Percentiles rank a stretch among this genome's conserved stretches.
Evolutionary conservation across 371 early-diverging fungal species (phyloP).

Genomic region (Lichtheimia ornata): DNA sequence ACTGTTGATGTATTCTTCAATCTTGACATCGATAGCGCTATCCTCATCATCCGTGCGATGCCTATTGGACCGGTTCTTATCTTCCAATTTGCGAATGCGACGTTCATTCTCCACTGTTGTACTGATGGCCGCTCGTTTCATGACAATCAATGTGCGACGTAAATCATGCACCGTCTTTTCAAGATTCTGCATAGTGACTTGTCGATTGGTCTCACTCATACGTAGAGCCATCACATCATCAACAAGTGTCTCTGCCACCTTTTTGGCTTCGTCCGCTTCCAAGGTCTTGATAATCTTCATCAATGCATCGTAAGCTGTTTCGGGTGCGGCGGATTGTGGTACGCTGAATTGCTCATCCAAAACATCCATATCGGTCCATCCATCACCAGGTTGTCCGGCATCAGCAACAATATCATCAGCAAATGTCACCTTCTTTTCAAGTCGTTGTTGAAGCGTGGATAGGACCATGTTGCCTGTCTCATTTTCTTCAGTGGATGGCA

Average conservation of each 20-base stretch:
- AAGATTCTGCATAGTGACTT: slow-evolving; percentile 56
- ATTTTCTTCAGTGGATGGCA: slow-evolving; percentile 11
- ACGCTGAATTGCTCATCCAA: slow-evolving; percentile 57
- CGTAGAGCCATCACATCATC: slow-evolving; percentile 80
- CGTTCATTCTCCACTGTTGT: slow-evolving; percentile 76
- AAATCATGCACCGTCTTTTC: slow-evolving; percentile 76
- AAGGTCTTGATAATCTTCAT: slow-evolving; percentile 67
- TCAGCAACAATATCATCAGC: slow-evolving; percentile 47
- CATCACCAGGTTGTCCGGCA: slow-evolving; percentile 17
- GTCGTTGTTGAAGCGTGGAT: slow-evolving; percentile 9
- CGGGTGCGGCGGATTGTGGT: slow-evolving; percentile 56
- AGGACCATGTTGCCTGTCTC: slow-evolving; percentile 13
- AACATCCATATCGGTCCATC: slow-evolving; percentile 47
- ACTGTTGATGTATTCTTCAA: slow-evolving; percentile 47
- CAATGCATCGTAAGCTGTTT: slow-evolving; percentile 60
- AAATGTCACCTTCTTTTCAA: slow-evolving; percentile 47
- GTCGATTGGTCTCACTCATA: slow-evolving; percentile 59
- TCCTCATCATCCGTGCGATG: slow-evolving; percentile 20
- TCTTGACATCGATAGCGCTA: slow-evolving; percentile 22
- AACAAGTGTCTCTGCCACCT: slow-evolving; percentile 69
- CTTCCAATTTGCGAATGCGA: slow-evolving; percentile 63
- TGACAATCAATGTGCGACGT: slow-evolving; percentile 69
- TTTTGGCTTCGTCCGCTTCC: slow-evolving; percentile 69
- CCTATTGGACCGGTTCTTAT: not conserved
- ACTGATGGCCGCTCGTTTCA: slow-evolving; percentile 76